Percentiles rank a stretch among this genome's conserved stretches.
Conservation (phyloP, 805 yeast species). For the Metschnikowia picachoensis region DNA sequence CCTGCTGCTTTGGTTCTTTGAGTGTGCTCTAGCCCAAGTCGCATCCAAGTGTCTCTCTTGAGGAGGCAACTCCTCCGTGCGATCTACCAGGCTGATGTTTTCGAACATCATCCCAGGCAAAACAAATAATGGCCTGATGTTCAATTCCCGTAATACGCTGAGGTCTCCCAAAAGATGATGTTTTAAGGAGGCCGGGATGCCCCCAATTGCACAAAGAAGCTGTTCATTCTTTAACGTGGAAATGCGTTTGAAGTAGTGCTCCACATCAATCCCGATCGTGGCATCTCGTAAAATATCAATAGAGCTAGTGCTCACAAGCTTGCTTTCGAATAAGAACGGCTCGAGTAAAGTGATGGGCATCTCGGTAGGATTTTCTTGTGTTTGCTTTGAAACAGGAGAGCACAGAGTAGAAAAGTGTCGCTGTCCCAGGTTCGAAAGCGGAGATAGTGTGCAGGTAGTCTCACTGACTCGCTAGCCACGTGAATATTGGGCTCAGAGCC, state of each 20-base stretch:
- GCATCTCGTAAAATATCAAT: slow-evolving; percentile 63
- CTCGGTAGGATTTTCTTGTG: background rate
- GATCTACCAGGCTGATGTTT: slow-evolving; percentile 28
- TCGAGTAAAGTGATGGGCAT: slow-evolving; percentile 58
- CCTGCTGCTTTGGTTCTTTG: slow-evolving; percentile 21
- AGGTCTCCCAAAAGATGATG: slow-evolving; percentile 59
- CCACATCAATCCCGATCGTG: slow-evolving; percentile 79
- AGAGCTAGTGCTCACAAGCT: slow-evolving; percentile 56
- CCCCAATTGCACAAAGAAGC: slow-evolving; percentile 73
- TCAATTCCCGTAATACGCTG: slow-evolving; percentile 51
- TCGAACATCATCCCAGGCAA: slow-evolving; percentile 62
- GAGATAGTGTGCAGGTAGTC: no score
- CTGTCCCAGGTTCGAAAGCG: no score
- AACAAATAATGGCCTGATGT: slow-evolving; percentile 76
- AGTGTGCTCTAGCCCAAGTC: slow-evolving; percentile 36
- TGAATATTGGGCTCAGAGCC: no score
- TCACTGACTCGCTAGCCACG: no score
- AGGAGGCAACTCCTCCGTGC: slow-evolving; percentile 33
- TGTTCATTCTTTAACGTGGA: slow-evolving; percentile 64
- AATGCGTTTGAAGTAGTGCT: slow-evolving; percentile 66
- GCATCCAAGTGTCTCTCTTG: slow-evolving; percentile 38
- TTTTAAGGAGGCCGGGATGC: slow-evolving; percentile 63
- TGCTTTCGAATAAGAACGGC: slow-evolving; percentile 63
- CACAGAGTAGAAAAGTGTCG: no score
- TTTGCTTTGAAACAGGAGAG: no score